Evolutionary conservation across 179 eudicot genomes (phyloP).

Genomic region (Patellifolia procumbens): DNA sequence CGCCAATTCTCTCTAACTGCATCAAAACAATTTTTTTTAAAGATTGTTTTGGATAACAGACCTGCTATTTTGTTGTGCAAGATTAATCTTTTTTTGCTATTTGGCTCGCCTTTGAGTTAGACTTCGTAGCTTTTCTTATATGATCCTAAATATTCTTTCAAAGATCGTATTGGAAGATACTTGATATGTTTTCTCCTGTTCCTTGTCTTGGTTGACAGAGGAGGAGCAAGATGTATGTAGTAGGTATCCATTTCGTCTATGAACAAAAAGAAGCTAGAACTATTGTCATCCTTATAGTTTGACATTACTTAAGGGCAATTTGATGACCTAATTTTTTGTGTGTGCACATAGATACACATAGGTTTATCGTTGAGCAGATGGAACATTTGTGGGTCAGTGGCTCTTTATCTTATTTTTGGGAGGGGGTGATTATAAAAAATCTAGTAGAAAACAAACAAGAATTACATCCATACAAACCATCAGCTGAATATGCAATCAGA

Average conservation of each 20-base stretch:
- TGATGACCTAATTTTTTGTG: not conserved
- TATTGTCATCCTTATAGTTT: not conserved
- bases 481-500: not conserved
- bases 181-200: not conserved
- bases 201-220: not conserved
- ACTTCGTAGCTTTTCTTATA: slow-evolving; percentile 1
- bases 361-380: no score
- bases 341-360: no score
- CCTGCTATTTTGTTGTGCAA: slow-evolving; percentile 16
- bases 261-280: not conserved
- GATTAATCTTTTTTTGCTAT: not conserved
- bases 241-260: not conserved
- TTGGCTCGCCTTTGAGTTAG: not conserved
- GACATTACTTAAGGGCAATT: not conserved
- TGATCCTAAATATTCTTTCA: not conserved
- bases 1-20: slow-evolving; percentile 3
- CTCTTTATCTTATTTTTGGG: not conserved
- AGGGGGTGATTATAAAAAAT: not conserved
- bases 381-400: no score
- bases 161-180: not conserved
- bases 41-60: not conserved
- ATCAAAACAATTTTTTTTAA: not conserved
- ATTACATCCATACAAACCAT: not conserved
- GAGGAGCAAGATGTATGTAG: not conserved
- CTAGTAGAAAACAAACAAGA: not conserved